phyloP scores from a whole-genome alignment of 805 yeast species.

The Ogataea nakhonphanomensis region DNA sequence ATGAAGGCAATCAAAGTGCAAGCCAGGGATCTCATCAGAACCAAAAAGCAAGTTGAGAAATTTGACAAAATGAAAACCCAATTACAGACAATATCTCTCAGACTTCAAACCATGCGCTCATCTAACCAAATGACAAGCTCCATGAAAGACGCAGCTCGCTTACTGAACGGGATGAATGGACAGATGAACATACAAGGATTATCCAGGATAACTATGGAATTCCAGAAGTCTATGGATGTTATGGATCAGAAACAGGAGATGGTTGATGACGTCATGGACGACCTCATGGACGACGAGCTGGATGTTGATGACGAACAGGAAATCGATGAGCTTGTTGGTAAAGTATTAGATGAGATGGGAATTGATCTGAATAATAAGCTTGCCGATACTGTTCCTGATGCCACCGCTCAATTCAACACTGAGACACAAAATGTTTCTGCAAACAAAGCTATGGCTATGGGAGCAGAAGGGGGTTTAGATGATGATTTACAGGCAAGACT shows the following conservation, averaged over 20 bases:
- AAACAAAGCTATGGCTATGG: constrained; percentile 30
- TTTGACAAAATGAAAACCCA: constrained; percentile 94
- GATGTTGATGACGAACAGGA: constrained; percentile 80
- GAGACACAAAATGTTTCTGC: constrained; percentile 13
- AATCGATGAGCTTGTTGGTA: constrained; percentile 84
- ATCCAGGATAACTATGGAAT: constrained; percentile 89
- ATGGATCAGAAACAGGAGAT: constrained; percentile 99
- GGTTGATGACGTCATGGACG: constrained; percentile 98
- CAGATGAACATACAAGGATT: constrained; percentile 85
- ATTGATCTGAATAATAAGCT: constrained; percentile 63
- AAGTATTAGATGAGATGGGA: constrained; percentile 94
- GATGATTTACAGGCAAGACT: constrained; percentile 88
- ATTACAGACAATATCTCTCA: constrained; percentile 85
- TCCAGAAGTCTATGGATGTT: constrained; percentile 88
- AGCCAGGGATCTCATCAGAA: constrained; percentile 91
- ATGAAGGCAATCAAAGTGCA: constrained; percentile 87
- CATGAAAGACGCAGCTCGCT: constrained; percentile 88
- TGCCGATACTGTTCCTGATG: constrained; percentile 41
- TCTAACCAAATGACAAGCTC: constrained; percentile 94
- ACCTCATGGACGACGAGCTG: constrained; percentile 88
- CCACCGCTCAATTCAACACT: constrained; percentile 8
- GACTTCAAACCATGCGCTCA: constrained; percentile 89
- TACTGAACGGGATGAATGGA: constrained; percentile 83
- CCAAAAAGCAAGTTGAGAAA: constrained; percentile 77
- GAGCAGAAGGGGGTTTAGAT: constrained; percentile 46